Evolutionary conservation across 2,329 filamentous ascomycete genomes (phyloP), one percentile per base, ranked within the genome.

Genomic region (Alternaria solani): DNA sequence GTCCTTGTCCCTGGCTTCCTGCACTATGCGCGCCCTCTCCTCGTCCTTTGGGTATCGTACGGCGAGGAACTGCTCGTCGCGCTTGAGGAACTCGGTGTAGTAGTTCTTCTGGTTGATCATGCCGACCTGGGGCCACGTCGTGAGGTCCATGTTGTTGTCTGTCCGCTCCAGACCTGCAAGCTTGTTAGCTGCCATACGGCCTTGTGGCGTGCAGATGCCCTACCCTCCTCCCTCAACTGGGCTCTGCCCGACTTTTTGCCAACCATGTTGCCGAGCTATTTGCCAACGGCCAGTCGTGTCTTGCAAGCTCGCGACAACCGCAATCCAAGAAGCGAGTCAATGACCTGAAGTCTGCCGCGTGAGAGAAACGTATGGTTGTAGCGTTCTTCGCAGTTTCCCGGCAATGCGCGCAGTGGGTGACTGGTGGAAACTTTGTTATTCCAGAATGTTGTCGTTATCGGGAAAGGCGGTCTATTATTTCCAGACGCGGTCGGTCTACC

Each of bases 101-200:
- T 99, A 99, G 80, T 99, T 99, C 83, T 99, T 99, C 80, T 99
- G 95, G 78, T 99, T 99, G 81, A 99, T 99, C 72, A 95, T 92
- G 43, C 88, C 86, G 59, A 97, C 89, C 75, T 95, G 91, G 9
- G 95, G 94, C 94, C 95, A 99, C 78, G 87, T 96, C 48, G 93
- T 92, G 75, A 95, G 88, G 76, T 94, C 95, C 90, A 99, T 94
- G 81, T 94, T 94, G 87, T 99, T 99, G 84, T 99, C 95, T 62
- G 95, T 98, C 76, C 94, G 88, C 82, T 96, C 93, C 66, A 99
- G 88, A 67, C 95, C 94, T 97, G 77, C 25, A 46, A 18, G 18
- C 26, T 49, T 52, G 62, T 72, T 36, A 66, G 63, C 51, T 51
- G 25, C 20, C 41, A 39, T 47, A 4, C 42, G 34, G 18, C 47